Percentiles rank a stretch among this genome's conserved stretches.
phyloP scores from a whole-genome alignment of 768 basidiomycete species.

The Crassisporium funariophilum region DNA sequence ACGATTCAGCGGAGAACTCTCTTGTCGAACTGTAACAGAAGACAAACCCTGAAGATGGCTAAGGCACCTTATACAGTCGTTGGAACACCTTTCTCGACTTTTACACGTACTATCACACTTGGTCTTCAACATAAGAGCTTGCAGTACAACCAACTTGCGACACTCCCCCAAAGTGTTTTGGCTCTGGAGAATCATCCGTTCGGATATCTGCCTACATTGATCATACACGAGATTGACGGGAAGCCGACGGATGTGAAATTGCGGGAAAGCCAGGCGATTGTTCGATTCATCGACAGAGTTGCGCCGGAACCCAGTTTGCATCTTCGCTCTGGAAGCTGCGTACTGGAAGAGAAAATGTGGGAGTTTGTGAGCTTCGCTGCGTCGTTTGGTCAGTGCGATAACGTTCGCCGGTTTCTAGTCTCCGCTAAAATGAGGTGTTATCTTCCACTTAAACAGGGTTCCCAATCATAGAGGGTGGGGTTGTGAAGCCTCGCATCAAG shows the following conservation, averaged over 20 bases:
- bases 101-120: slow-evolving; percentile 34
- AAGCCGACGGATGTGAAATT: slow-evolving; percentile 25
- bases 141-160: slow-evolving; percentile 23
- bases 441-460: slow-evolving; percentile 23
- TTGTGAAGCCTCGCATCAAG: slow-evolving; percentile 34
- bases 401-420: not conserved
- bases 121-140: slow-evolving; percentile 33
- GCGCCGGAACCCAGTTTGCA: slow-evolving; percentile 31
- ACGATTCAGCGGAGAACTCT: too few species aligned
- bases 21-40: too few species aligned
- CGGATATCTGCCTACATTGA: slow-evolving; percentile 33
- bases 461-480: slow-evolving; percentile 28
- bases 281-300: slow-evolving; percentile 32
- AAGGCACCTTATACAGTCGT: slow-evolving; percentile 29
- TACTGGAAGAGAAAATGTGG: slow-evolving; percentile 35
- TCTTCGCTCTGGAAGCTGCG: slow-evolving; percentile 14
- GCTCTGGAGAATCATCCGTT: slow-evolving; percentile 31
- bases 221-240: slow-evolving; percentile 28
- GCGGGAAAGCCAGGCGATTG: slow-evolving; percentile 35
- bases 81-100: slow-evolving; percentile 37
- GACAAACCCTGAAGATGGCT: too few species aligned
- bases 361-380: slow-evolving; percentile 33
- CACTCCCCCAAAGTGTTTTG: slow-evolving; percentile 21
- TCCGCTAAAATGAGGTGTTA: not conserved
- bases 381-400: slow-evolving; percentile 26